These are phyloP conservation scores for Macrolepiota dolichaula DNA, from an alignment of 768 basidiomycete species.

Conservation along the genomic window DNA sequence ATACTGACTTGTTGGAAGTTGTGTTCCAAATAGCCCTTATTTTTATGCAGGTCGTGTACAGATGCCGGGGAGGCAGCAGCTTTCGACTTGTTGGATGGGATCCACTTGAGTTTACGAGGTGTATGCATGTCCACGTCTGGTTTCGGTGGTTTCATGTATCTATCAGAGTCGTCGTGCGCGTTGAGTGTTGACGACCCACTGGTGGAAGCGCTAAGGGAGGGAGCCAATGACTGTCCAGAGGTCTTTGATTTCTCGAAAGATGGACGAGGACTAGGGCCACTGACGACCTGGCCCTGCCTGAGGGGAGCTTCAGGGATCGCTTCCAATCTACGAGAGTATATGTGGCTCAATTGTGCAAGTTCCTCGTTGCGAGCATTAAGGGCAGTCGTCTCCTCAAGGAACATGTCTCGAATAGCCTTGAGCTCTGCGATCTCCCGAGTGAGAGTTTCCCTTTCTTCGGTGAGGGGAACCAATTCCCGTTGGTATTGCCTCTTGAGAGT, in stretches of 20 bases:
- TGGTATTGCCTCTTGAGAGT: conserved; percentile 85
- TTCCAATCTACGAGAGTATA: conserved; percentile 80
- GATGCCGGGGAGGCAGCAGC: conserved; percentile 33
- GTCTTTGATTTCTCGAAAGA: conserved; percentile 26
- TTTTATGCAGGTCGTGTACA: conserved; percentile 20
- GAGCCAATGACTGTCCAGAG: conserved; percentile 24
- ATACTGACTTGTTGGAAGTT: conserved; percentile 88
- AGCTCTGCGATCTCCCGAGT: conserved; percentile 83
- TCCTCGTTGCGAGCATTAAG: conserved; percentile 92
- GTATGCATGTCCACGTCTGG: conserved; percentile 45
- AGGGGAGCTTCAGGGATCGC: conserved; percentile 32
- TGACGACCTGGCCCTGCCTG: conserved; percentile 21
- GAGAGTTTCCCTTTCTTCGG: conserved; percentile 75
- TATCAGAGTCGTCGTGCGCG: conserved; percentile 44
- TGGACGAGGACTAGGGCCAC: conserved; percentile 11
- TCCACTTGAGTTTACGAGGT: conserved; percentile 70
- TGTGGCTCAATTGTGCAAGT: conserved; percentile 81
- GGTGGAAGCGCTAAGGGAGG: conserved; percentile 41
- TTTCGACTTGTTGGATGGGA: conserved; percentile 52
- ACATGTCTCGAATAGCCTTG: conserved; percentile 78
- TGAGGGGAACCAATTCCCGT: conserved; percentile 81
- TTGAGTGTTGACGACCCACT: conserved; percentile 42
- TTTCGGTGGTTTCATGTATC: conserved; percentile 35
- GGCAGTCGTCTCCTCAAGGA: conserved; percentile 88
- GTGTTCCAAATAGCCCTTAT: conserved; percentile 55